Conservation (phyloP, 495 filamentous ascomycete species). For the Pyrenula aspistea region DNA sequence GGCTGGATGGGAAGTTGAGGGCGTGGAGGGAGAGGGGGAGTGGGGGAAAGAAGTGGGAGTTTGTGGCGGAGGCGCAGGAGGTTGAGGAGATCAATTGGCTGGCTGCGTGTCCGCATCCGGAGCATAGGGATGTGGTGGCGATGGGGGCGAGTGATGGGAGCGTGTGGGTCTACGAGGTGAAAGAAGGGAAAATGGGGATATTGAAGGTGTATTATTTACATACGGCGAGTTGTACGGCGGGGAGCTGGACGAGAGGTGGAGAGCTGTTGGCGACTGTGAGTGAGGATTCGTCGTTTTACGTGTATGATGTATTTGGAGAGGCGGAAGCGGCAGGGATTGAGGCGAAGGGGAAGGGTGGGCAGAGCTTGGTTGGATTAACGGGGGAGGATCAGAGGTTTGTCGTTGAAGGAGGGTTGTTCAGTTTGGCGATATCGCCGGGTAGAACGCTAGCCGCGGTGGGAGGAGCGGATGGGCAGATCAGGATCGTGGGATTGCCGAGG, state of each 20-base stretch:
- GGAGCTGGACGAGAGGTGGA: slow-evolving; percentile 82
- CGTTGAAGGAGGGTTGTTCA: slow-evolving; percentile 84
- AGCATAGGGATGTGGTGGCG: slow-evolving; percentile 71
- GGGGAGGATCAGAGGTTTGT: slow-evolving; percentile 75
- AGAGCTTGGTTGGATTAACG: slow-evolving; percentile 68
- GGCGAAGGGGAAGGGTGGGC: slow-evolving; percentile 53
- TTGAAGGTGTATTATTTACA: slow-evolving; percentile 86
- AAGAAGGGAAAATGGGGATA: slow-evolving; percentile 56
- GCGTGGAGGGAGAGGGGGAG: slow-evolving; percentile 25
- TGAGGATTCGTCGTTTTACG: slow-evolving; percentile 80
- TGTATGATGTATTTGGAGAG: slow-evolving; percentile 83
- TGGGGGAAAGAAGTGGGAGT: slow-evolving; percentile 40
- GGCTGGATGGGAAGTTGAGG: slow-evolving; percentile 67
- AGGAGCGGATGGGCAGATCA: slow-evolving; percentile 73
- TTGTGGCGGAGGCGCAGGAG: slow-evolving; percentile 63
- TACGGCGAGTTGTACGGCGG: slow-evolving; percentile 76
- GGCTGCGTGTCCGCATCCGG: slow-evolving; percentile 53
- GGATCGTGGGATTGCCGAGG: slow-evolving; percentile 72
- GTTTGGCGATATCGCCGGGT: slow-evolving; percentile 65
- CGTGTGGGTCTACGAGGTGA: slow-evolving; percentile 84
- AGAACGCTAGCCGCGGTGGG: slow-evolving; percentile 74
- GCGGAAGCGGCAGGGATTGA: slow-evolving; percentile 60
- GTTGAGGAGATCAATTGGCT: slow-evolving; percentile 95
- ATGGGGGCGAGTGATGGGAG: slow-evolving; percentile 86
- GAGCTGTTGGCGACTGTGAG: slow-evolving; percentile 79